Evolutionary conservation across 768 basidiomycete species (phyloP).

Genomic region (Boletus subcaerulescens): DNA sequence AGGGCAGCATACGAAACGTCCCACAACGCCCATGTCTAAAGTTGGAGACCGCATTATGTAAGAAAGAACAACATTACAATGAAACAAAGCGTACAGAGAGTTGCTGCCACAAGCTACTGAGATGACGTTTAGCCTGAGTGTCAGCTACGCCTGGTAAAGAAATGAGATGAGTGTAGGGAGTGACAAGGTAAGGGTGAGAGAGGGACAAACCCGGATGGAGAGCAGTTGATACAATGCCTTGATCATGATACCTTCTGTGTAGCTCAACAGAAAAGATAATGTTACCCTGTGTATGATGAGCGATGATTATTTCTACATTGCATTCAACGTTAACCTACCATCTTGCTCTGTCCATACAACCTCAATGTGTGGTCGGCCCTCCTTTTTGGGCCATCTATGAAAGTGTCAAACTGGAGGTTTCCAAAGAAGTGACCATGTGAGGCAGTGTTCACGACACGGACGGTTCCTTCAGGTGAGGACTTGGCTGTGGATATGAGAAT

Average conservation of each 20-base stretch:
- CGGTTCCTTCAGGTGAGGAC: conserved; percentile 2
- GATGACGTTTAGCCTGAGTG: conserved; percentile 3
- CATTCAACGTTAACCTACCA: background rate
- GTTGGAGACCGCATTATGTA: background rate
- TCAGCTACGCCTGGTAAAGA: background rate
- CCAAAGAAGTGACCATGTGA: no score
- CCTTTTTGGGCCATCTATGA: conserved; percentile 38
- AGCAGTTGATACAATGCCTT: conserved; percentile 43
- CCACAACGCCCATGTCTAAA: background rate
- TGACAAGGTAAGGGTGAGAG: background rate
- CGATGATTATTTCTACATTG: background rate
- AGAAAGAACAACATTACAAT: background rate
- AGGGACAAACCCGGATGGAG: conserved; percentile 34
- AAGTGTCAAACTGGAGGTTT: conserved; percentile 17
- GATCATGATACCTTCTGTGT: conserved; percentile 17
- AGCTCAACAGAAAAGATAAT: conserved; percentile 9
- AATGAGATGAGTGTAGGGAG: no score
- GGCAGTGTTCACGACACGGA: no score
- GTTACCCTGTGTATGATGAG: conserved; percentile 35
- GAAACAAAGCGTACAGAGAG: background rate
- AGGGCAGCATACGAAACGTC: conserved; percentile 2
- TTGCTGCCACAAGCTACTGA: background rate
- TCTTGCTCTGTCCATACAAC: conserved; percentile 31
- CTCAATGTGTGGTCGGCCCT: conserved; percentile 13
- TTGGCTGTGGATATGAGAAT: conserved; percentile 23